Evolutionary conservation across 192 early-diverging fungal species (phyloP).

Genomic region (Paraglomus occultum): DNA sequence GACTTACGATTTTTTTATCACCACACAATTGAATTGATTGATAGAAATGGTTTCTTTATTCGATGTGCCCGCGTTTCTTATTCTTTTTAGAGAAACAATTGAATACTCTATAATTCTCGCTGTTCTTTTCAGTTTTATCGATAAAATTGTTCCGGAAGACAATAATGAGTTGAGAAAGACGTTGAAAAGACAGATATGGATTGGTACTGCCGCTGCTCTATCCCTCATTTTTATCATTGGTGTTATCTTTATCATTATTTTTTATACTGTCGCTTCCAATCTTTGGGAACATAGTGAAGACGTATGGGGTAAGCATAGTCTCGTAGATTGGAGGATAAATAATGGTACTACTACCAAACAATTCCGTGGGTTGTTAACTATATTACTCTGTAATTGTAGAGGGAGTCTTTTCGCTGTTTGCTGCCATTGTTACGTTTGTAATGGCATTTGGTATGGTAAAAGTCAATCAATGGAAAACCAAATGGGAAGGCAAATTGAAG

Average conservation of each 20-base stretch:
- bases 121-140: conserved; percentile 78
- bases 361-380: not conserved
- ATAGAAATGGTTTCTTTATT: conserved; percentile 55
- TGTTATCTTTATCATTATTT: conserved; percentile 72
- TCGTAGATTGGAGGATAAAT: not conserved
- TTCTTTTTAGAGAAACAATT: conserved; percentile 77
- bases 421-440: conserved; percentile 67
- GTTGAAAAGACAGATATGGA: conserved; percentile 66
- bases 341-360: not conserved
- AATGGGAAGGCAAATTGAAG: conserved; percentile 65
- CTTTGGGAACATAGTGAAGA: conserved; percentile 25
- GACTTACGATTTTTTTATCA: too few species aligned
- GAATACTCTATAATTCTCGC: conserved; percentile 87
- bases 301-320: not conserved
- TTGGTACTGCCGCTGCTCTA: conserved; percentile 70
- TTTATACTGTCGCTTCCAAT: conserved; percentile 51
- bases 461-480: conserved; percentile 69
- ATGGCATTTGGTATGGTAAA: conserved; percentile 85
- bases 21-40: too few species aligned
- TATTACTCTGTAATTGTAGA: conserved; percentile 42
- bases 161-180: conserved; percentile 48
- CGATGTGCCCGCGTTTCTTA: conserved; percentile 69
- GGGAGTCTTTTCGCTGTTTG: conserved; percentile 76
- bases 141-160: conserved; percentile 54
- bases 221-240: conserved; percentile 66